Evolutionary conservation across 2,329 filamentous ascomycete genomes (phyloP).

Genomic region (Cercospora sp.): DNA sequence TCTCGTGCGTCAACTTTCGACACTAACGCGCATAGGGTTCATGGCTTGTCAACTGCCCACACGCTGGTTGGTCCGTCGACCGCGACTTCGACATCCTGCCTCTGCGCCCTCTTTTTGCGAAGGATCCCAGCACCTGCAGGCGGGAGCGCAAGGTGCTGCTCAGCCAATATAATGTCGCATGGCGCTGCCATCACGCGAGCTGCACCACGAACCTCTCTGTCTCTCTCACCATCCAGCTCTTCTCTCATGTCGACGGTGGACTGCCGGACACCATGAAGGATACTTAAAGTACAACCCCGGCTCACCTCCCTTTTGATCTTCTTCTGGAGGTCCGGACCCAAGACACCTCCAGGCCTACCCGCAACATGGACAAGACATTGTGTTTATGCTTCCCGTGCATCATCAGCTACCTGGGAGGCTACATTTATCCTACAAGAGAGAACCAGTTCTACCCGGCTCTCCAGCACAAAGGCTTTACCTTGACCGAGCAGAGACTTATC

Average conservation of each 20-base stretch:
- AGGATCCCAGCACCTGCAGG: constrained; percentile 16
- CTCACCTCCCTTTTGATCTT: neutral
- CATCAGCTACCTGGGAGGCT: constrained; percentile 28
- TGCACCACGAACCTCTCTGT: constrained; percentile 7
- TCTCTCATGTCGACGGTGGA: neutral
- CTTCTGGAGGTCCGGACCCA: neutral
- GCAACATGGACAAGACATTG: constrained; percentile 20
- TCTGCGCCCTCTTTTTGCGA: neutral
- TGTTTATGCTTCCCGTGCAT: constrained; percentile 32
- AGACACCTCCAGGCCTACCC: neutral
- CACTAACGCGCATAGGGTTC: neutral
- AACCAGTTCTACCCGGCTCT: constrained; percentile 26
- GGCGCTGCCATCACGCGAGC: constrained; percentile 17
- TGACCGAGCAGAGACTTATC: constrained; percentile 24
- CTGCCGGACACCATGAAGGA: neutral
- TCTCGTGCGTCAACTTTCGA: neutral
- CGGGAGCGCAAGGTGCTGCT: constrained; percentile 13
- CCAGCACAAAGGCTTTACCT: constrained; percentile 25
- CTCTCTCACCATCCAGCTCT: neutral
- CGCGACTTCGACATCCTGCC: neutral
- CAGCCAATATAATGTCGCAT: constrained; percentile 20
- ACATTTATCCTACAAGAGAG: constrained; percentile 23
- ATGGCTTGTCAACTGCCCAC: neutral
- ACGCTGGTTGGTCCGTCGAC: neutral
- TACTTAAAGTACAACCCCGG: neutral